phyloP scores from a whole-genome alignment of 2,329 filamentous ascomycete species.

The Waltergamsia citrina region DNA sequence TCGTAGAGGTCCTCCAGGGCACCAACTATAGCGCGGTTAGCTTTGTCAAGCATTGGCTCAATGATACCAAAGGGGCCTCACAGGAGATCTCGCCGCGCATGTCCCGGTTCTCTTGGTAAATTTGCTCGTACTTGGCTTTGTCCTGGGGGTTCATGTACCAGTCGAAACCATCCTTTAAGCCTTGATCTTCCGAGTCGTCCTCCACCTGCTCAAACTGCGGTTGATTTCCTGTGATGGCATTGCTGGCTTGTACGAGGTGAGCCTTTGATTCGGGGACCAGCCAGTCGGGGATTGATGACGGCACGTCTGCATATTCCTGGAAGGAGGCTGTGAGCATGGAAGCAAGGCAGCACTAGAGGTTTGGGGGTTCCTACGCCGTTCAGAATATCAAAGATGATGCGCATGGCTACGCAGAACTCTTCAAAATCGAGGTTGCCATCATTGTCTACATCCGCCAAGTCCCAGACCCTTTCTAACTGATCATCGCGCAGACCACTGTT shows the following conservation, averaged over 20 bases:
- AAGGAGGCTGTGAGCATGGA: conserved; percentile 1
- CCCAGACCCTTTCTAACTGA: conserved; percentile 96
- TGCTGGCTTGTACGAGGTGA: conserved; percentile 75
- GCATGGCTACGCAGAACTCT: conserved; percentile 98
- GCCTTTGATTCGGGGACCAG: conserved; percentile 92
- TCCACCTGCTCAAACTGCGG: conserved; percentile 79
- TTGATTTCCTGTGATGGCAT: conserved; percentile 70
- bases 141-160: conserved; percentile 97
- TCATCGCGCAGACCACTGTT: conserved; percentile 54
- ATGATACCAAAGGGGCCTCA: conserved; percentile 27
- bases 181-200: conserved; percentile 71
- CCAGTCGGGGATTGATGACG: conserved; percentile 80
- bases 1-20: conserved; percentile 78
- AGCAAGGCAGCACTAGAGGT: background rate
- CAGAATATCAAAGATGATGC: conserved; percentile 91
- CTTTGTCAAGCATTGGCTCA: conserved; percentile 1
- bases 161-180: conserved; percentile 92
- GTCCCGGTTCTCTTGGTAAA: conserved; percentile 88
- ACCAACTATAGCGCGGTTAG: conserved; percentile 53
- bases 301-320: conserved; percentile 87
- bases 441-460: conserved; percentile 92
- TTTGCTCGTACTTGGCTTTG: conserved; percentile 92
- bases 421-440: conserved; percentile 98
- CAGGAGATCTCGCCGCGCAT: conserved; percentile 75
- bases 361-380: conserved; percentile 58